Evolutionary conservation across 23 red algal genomes (phyloP).

Genomic region (Cyanidioschyzon merolae): DNA sequence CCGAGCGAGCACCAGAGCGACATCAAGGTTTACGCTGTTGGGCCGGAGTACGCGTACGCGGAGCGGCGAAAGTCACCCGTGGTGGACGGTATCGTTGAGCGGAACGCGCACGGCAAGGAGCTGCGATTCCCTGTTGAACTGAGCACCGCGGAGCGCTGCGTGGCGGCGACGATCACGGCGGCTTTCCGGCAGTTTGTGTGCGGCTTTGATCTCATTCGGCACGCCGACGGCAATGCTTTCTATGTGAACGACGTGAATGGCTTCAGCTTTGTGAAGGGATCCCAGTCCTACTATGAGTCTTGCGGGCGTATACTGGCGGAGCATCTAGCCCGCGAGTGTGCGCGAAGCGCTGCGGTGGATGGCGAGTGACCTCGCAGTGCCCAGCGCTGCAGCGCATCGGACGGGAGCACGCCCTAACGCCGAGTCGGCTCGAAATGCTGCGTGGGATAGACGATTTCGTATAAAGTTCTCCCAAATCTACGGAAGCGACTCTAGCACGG

Average conservation of each 20-base stretch:
- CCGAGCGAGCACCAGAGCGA: conserved; percentile 41
- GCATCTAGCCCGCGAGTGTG: not conserved
- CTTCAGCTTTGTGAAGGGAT: conserved; percentile 78
- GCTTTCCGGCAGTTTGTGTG: conserved; percentile 78
- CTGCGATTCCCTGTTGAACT: conserved; percentile 28
- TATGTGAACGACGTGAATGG: conserved; percentile 97
- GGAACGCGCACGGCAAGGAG: conserved; percentile 41
- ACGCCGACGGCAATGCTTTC: conserved; percentile 6
- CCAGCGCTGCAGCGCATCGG: too few species aligned
- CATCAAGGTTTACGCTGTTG: conserved; percentile 85
- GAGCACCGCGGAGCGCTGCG: conserved; percentile 31
- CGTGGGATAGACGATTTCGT: too few species aligned
- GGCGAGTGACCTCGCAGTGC: too few species aligned
- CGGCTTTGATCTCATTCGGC: conserved; percentile 81
- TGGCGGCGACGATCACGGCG: conserved; percentile 30
- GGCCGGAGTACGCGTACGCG: conserved; percentile 48
- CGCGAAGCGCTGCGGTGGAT: too few species aligned
- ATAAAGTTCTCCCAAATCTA: too few species aligned
- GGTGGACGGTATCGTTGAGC: conserved; percentile 70
- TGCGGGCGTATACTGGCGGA: conserved; percentile 15
- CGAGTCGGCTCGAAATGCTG: too few species aligned
- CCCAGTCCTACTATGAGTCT: not conserved
- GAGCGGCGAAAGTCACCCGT: conserved; percentile 63
- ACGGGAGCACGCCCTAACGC: too few species aligned
- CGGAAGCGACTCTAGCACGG: too few species aligned